Conservation (phyloP, 495 filamentous ascomycete species). For the Daldinia decipiens region DNA sequence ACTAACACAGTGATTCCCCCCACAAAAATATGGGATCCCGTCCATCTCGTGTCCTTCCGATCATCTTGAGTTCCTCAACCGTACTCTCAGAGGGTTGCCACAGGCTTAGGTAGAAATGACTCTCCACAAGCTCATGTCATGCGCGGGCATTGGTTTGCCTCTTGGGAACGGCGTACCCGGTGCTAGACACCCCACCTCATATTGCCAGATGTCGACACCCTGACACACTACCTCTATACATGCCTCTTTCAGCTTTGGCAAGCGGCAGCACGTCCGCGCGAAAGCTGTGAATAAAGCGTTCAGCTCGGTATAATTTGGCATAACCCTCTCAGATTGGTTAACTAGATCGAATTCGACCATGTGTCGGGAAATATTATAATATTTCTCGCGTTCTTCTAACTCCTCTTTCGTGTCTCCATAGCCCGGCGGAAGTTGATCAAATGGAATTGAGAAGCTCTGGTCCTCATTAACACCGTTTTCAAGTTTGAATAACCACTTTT, state of each 20-base stretch:
- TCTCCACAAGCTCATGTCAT: neutral
- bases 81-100: neutral
- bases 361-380: neutral
- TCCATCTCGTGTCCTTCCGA: neutral
- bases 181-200: slow-evolving; percentile 1
- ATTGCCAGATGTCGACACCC: neutral
- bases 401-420: neutral
- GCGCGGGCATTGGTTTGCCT: neutral
- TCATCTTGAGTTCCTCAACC: neutral
- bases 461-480: neutral
- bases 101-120: neutral
- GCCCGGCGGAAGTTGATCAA: neutral
- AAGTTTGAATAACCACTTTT: neutral
- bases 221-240: neutral
- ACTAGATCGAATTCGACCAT: neutral
- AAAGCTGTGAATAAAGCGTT: neutral
- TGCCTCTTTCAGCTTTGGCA: neutral
- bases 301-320: neutral
- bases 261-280: neutral
- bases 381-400: neutral
- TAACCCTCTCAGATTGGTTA: neutral
- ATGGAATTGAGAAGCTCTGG: neutral
- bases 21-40: neutral
- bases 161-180: neutral
- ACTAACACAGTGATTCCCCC: neutral